Percentiles rank a stretch among this genome's conserved stretches.
Evolutionary conservation across 1,139 yeast genomes (phyloP).

Genomic region (Scheffersomyces parashehatae): DNA sequence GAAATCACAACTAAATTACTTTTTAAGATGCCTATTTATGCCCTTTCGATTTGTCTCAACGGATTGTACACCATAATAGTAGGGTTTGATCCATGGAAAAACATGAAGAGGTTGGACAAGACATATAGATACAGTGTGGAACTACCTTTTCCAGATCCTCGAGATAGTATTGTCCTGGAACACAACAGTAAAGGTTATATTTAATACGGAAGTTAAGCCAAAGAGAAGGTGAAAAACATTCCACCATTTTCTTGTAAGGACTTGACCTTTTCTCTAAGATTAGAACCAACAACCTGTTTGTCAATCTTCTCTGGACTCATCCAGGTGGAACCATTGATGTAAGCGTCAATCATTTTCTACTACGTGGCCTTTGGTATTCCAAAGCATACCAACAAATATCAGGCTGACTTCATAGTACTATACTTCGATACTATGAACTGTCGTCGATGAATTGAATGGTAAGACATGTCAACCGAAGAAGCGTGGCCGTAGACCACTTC

Average conservation of each 20-base stretch:
- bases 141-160: neutral
- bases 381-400: neutral
- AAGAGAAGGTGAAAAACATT: neutral
- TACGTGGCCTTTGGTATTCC: neutral
- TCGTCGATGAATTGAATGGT: too few relatives aligned
- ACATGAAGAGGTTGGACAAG: neutral
- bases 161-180: neutral
- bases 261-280: neutral
- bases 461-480: too few relatives aligned
- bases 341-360: neutral
- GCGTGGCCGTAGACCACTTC: too few relatives aligned
- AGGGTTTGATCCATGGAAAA: neutral
- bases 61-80: neutral
- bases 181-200: neutral
- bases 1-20: too few relatives aligned
- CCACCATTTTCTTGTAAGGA: neutral
- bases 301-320: neutral
- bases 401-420: neutral
- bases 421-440: neutral
- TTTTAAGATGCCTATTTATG: neutral
- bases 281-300: neutral
- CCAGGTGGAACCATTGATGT: neutral
- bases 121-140: neutral
- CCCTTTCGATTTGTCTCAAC: neutral
- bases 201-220: neutral